phyloP scores from a whole-genome alignment of 495 filamentous ascomycete species.

The Cercophora newfieldiana region DNA sequence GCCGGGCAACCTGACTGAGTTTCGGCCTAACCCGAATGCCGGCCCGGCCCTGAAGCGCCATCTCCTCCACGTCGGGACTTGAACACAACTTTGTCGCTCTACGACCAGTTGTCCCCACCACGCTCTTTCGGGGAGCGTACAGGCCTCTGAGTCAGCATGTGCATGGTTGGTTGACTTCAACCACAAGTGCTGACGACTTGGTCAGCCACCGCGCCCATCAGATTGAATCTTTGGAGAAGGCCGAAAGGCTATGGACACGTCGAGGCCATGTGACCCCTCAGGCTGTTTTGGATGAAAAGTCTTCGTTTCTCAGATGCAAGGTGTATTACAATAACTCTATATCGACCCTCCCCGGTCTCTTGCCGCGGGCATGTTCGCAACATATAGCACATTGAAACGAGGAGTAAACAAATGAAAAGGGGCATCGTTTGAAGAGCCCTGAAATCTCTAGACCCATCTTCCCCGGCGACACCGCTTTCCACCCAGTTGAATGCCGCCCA shows the following conservation, averaged over 20 bases:
- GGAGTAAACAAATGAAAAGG: conserved; percentile 4
- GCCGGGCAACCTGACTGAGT: background rate
- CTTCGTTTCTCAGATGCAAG: background rate
- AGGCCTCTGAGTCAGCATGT: too few relatives aligned
- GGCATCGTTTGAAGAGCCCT: background rate
- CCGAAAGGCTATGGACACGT: too few relatives aligned
- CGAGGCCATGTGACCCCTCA: background rate
- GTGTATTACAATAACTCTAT: background rate
- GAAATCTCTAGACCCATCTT: background rate
- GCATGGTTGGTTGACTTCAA: too few relatives aligned
- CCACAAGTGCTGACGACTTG: too few relatives aligned
- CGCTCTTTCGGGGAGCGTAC: too few relatives aligned
- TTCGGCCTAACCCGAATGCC: background rate
- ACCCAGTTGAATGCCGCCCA: conserved; percentile 4
- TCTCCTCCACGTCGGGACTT: too few relatives aligned
- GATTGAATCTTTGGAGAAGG: too few relatives aligned
- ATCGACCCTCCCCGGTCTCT: background rate
- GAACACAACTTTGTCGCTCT: too few relatives aligned
- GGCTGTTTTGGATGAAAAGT: background rate
- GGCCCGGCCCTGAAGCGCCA: background rate
- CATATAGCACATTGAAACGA: conserved; percentile 1
- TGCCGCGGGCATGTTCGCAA: background rate
- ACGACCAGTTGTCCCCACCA: too few relatives aligned
- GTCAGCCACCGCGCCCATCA: too few relatives aligned
- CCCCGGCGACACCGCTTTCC: background rate